Conservation (phyloP, 805 yeast genomes). For the Suhomyces tanzawaensis region DNA sequence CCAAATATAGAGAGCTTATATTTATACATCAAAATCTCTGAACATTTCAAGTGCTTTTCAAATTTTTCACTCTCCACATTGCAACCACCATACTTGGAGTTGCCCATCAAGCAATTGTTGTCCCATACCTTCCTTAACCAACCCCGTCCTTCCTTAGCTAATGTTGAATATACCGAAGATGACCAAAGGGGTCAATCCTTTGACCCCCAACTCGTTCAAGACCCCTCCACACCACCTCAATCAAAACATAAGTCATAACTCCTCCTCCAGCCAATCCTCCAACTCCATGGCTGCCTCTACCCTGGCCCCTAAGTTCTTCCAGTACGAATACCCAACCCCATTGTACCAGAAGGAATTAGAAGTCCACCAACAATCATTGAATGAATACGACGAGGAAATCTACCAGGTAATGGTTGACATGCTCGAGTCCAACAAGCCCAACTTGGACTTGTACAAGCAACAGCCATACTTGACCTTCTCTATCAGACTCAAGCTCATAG, state of each 20-base stretch:
- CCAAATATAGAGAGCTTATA: constrained; percentile 1
- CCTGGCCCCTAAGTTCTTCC: constrained; percentile 24
- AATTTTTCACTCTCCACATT: constrained; percentile 3
- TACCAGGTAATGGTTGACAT: constrained; percentile 35
- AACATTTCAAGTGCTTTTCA: background rate
- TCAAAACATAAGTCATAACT: background rate
- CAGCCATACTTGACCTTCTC: constrained; percentile 84
- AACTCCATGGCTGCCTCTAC: background rate
- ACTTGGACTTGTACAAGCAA: constrained; percentile 59
- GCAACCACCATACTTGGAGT: constrained; percentile 1
- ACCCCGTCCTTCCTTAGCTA: background rate
- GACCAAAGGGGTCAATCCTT: constrained; percentile 2
- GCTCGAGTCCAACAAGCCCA: constrained; percentile 44
- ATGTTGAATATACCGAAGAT: constrained; percentile 7
- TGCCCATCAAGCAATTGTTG: constrained; percentile 1
- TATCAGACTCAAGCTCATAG: constrained; percentile 72
- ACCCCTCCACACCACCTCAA: constrained; percentile 6
- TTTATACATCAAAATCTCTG: constrained; percentile 4
- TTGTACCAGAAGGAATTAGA: constrained; percentile 49
- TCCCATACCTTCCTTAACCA: background rate
- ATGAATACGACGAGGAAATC: constrained; percentile 55
- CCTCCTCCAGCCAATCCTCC: constrained; percentile 1
- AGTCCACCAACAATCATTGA: constrained; percentile 43
- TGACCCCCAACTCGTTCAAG: constrained; percentile 7
- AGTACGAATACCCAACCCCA: constrained; percentile 49